Conservation (phyloP, 2,329 filamentous ascomycete species). For the Penicillium sp. region DNA sequence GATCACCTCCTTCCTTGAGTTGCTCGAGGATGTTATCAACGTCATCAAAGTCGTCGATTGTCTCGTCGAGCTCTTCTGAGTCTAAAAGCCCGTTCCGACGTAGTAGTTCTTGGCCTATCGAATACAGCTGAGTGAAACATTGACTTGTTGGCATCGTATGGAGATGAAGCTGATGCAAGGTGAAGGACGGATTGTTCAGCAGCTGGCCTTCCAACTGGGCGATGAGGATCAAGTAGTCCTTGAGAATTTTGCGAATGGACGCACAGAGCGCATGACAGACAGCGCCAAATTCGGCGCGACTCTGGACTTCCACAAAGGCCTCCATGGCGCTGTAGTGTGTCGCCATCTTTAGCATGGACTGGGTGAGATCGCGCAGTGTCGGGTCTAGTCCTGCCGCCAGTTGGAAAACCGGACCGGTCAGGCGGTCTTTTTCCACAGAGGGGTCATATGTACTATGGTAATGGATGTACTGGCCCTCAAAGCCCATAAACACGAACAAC, state of each 20-base stretch:
- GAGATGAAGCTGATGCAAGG: conserved; percentile 87
- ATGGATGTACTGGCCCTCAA: conserved; percentile 95
- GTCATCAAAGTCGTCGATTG: conserved; percentile 76
- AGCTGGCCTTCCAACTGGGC: conserved; percentile 93
- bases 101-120: conserved; percentile 81
- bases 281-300: conserved; percentile 86
- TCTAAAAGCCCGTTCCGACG: conserved; percentile 87
- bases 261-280: conserved; percentile 96
- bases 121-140: conserved; percentile 88
- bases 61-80: conserved; percentile 64
- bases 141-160: conserved; percentile 89
- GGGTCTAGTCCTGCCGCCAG: conserved; percentile 85
- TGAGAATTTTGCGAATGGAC: conserved; percentile 86
- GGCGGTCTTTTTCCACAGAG: conserved; percentile 78
- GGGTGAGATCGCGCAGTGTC: conserved; percentile 82
- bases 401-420: conserved; percentile 79
- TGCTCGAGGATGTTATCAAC: conserved; percentile 93
- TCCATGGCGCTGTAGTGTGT: conserved; percentile 91
- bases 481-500: conserved; percentile 95
- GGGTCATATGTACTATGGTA: conserved; percentile 84
- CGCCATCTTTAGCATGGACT: conserved; percentile 89
- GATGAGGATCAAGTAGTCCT: conserved; percentile 91
- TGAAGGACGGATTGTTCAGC: conserved; percentile 85
- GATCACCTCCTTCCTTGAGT: conserved; percentile 80
- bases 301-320: conserved; percentile 92